These are phyloP conservation scores for Nicotiana undulata DNA, from an alignment of 257 asterid genomes.

Conservation along the genomic window DNA sequence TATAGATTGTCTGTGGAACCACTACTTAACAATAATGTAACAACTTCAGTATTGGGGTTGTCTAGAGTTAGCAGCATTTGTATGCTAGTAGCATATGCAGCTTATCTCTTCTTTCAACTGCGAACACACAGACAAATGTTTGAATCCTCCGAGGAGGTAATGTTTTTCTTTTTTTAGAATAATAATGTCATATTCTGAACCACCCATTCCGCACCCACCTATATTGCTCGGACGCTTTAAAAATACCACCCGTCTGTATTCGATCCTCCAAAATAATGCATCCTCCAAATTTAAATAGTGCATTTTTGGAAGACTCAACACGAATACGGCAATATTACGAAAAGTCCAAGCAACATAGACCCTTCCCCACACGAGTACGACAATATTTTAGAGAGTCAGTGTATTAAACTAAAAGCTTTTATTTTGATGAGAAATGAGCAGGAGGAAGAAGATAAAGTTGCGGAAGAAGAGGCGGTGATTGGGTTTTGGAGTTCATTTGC, in stretches of 20 bases:
- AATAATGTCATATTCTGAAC: too few species aligned
- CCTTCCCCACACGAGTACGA: too few species aligned
- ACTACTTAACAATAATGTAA: not conserved
- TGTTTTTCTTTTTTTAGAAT: too few species aligned
- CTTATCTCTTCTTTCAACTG: constrained; percentile 37
- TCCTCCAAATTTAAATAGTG: too few species aligned
- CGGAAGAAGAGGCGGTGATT: constrained; percentile 22
- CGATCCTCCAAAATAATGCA: too few species aligned
- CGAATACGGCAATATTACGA: too few species aligned
- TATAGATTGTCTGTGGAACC: constrained; percentile 16
- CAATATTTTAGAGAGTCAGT: too few species aligned
- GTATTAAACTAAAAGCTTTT: not conserved
- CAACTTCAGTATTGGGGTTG: constrained; percentile 19
- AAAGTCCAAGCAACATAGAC: too few species aligned
- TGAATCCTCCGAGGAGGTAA: constrained; percentile 28
- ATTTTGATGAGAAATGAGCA: not conserved
- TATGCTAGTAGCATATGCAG: constrained; percentile 35
- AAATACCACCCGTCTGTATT: fast-evolving
- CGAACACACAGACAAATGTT: constrained; percentile 23
- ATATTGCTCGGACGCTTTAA: too few species aligned
- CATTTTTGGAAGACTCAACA: too few species aligned
- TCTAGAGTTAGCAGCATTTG: constrained; percentile 35
- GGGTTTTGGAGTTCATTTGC: constrained; percentile 36
- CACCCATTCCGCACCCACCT: too few species aligned
- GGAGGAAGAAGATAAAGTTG: constrained; percentile 7